Evolutionary conservation across 495 filamentous ascomycete genomes (phyloP), one percentile per base, ranked within the genome.

Genomic region (Annulohypoxylon moriforme): DNA sequence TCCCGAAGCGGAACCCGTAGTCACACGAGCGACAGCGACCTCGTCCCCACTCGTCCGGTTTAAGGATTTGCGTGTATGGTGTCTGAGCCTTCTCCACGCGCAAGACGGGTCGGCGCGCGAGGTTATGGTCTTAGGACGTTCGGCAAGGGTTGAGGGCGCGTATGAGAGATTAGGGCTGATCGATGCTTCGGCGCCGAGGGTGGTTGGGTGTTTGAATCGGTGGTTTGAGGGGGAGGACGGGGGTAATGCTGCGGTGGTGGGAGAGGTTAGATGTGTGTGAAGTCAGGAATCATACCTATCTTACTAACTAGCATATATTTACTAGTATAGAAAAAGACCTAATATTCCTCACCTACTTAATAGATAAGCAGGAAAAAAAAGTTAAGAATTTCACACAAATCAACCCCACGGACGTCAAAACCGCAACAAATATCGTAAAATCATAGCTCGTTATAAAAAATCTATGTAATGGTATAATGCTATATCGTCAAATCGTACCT

Each of bases 401-500:
- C n/a, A n/a, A n/a, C n/a, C n/a, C n/a, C n/a, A n/a, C n/a, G n/a
- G n/a, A n/a, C n/a, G n/a, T n/a, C n/a, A n/a, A n/a, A n/a, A n/a
- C n/a, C n/a, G n/a, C n/a, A 40, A 40, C 4, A 50, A 57, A 20
- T 9, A 4, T 63, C 38, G 49, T 8, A 7, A 60, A 57, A 59
- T 67, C 63, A 55, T 72, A 63, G 59, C 29, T 67, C 62, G 47
- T 67, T 2, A 13, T 25, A 3, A 29, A 29, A n/a, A 13, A 27
- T 52, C 50, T 55, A 34, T 29, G 20, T 14, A 63, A 20, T 44
- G 40, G 40, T 56, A 33, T 44, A 25, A 57, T 31, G 16, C 7
- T 40, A 60, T 68, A 38, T 72, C 69, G 22, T 72, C n/a, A 6
- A 53, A 53, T 55, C 59, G 27, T 64, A 27, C 22, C 42, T 65